Conservation (phyloP, 257 asterid genomes). For the Plectranthus barbatus region DNA sequence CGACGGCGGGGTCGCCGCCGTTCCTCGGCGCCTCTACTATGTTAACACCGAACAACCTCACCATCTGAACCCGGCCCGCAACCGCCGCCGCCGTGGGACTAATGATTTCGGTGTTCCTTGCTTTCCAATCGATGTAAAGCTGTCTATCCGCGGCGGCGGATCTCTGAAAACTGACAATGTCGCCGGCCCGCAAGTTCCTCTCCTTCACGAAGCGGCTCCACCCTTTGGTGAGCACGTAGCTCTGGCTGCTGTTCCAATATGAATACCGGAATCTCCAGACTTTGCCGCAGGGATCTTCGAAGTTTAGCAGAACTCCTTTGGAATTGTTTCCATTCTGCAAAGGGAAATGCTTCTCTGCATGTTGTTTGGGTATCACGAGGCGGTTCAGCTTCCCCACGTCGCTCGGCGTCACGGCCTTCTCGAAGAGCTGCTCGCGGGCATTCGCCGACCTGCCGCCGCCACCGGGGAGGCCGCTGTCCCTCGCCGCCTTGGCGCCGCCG, state of each 20-base stretch:
- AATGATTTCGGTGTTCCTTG: constrained; percentile 5
- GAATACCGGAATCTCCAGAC: constrained; percentile 75
- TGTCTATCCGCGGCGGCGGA: constrained; percentile 51
- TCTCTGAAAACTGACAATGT: constrained; percentile 51
- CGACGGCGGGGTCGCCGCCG: neutral
- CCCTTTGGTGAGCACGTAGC: constrained; percentile 49
- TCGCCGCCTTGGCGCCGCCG: constrained; percentile 14
- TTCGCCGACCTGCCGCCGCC: constrained; percentile 9
- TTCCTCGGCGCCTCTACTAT: constrained; percentile 33
- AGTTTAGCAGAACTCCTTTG: constrained; percentile 54
- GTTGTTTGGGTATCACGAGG: constrained; percentile 72
- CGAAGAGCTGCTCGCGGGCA: constrained; percentile 59
- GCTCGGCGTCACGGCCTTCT: too few species aligned
- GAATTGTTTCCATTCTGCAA: constrained; percentile 31
- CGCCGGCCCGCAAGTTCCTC: constrained; percentile 60
- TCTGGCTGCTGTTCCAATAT: constrained; percentile 80
- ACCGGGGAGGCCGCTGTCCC: constrained; percentile 11
- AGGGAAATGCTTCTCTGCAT: constrained; percentile 73
- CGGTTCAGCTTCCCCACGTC: constrained; percentile 58
- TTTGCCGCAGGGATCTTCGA: constrained; percentile 61
- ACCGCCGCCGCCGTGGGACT: neutral
- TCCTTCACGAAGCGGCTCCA: constrained; percentile 93
- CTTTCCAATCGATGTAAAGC: constrained; percentile 58
- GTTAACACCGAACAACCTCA: constrained; percentile 68
- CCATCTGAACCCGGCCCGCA: constrained; percentile 16